Evolutionary conservation across 139 green algal genomes (phyloP).

Genomic region (Chlorella vulgaris): DNA sequence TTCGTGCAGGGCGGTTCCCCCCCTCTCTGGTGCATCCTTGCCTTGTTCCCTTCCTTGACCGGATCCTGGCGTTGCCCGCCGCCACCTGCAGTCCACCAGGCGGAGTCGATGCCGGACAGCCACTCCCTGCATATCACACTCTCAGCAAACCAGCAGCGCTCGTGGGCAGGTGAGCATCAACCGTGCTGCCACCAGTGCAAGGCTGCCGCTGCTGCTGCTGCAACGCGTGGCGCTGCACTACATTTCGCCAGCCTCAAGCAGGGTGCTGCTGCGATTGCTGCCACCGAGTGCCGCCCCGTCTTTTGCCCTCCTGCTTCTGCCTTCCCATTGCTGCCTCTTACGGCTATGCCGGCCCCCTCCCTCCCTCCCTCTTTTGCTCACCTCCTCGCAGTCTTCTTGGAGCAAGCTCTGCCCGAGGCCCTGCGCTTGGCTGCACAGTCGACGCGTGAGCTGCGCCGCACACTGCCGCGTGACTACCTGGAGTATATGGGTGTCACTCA

Average conservation of each 20-base stretch:
- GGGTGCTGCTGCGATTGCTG: too few species aligned
- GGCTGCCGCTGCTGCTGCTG: too few species aligned
- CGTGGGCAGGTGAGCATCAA: constrained; percentile 55
- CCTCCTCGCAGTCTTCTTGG: neutral
- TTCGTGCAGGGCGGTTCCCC: too few species aligned
- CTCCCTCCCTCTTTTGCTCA: neutral
- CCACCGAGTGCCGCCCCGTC: too few species aligned
- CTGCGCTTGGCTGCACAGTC: constrained; percentile 44
- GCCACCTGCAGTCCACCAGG: constrained; percentile 49
- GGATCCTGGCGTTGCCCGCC: too few species aligned
- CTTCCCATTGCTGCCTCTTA: neutral
- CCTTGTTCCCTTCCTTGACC: too few species aligned
- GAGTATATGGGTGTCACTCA: constrained; percentile 45
- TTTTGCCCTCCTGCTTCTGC: neutral
- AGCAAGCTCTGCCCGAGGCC: constrained; percentile 8
- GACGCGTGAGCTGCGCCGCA: constrained; percentile 42
- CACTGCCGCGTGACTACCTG: constrained; percentile 44
- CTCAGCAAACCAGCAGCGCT: constrained; percentile 65
- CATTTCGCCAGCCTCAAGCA: too few species aligned
- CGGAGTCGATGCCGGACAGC: constrained; percentile 38
- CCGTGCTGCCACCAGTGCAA: too few species aligned
- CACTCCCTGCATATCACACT: constrained; percentile 83
- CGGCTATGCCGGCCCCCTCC: neutral
- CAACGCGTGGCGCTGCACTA: too few species aligned
- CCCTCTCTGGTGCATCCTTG: too few species aligned